Evolutionary conservation across 2,329 filamentous ascomycete species (phyloP), one percentile per base, ranked within the genome.

Genomic region (Epichloe festucae): DNA sequence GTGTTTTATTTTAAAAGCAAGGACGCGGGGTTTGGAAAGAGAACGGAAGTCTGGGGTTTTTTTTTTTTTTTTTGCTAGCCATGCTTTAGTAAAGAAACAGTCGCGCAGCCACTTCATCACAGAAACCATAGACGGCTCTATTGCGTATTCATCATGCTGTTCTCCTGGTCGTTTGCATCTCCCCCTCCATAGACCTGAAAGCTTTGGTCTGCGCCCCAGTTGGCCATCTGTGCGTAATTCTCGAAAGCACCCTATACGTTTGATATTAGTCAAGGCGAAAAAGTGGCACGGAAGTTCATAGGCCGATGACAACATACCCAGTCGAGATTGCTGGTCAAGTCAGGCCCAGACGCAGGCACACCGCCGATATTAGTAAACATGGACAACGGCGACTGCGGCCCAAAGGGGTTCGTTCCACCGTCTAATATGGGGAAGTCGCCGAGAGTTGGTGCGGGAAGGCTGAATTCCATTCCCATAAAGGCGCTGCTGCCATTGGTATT

Each of bases 261-360:
- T 21, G 31, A n/a, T 14, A 17, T 31, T 41, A 49, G 19, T 41
- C 38, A 12, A 17, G 23, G 19, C 10, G 11, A 4, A 14, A 14
- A 34, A 40, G 12, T 34, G 11, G 11, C 40, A n/a, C 38, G 11
- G 34, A 27, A 31, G 31, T 31, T 31, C 31, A 17, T 5, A 38
- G 42, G 7, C 23, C 4, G 19, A 14, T 14, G 3, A 11, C 7
- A 31, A 60, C 76, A 63, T 70, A 80, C 78, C 78, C 78, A 81
- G 64, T 81, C 77, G 60, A 81, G 77, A 47, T 74, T 78, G 43
- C 68, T 64, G 36, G 70, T 67, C 48, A 79, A 65, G 39, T 76
- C 74, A 60, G 74, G 55, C 8, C 59, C 60, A 34, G 56, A 51
- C 11, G 57, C 62, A 12, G 59, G 48, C 3, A 54, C 56, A 48